phyloP scores from a whole-genome alignment of 1,139 yeast genomes.

The Nematodospora anomalae region DNA sequence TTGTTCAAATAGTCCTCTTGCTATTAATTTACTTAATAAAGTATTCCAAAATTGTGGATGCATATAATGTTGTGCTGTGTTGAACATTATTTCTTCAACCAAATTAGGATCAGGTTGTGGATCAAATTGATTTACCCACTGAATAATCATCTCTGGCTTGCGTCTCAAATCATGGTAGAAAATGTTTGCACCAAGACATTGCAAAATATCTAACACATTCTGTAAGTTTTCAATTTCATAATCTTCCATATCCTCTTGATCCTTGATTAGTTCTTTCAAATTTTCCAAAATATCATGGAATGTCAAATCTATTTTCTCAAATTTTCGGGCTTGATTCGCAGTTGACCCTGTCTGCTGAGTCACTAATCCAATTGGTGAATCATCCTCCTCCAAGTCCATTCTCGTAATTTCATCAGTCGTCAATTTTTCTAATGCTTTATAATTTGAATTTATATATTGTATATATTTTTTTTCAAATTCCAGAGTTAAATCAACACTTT shows the following conservation, averaged over 20 bases:
- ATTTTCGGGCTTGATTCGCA: conserved; percentile 13
- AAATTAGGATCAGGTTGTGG: conserved; percentile 54
- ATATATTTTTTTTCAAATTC: conserved; percentile 25
- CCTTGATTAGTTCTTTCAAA: conserved; percentile 20
- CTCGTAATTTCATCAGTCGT: conserved; percentile 20
- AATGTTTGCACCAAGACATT: conserved; percentile 55
- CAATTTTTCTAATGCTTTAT: conserved; percentile 35
- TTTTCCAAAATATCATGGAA: conserved; percentile 27
- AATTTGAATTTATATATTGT: conserved; percentile 32
- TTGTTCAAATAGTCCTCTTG: conserved; percentile 63
- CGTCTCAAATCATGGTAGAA: conserved; percentile 45
- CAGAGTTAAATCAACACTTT: conserved; percentile 21
- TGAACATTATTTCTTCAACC: conserved; percentile 45
- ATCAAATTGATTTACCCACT: conserved; percentile 71
- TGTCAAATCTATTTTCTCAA: conserved; percentile 26
- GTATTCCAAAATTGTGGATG: conserved; percentile 66
- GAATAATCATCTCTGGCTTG: conserved; percentile 47
- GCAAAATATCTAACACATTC: conserved; percentile 46
- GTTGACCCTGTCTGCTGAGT: conserved; percentile 19
- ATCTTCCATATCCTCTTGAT: conserved; percentile 8
- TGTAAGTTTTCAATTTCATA: conserved; percentile 9
- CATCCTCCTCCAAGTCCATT: conserved; percentile 23
- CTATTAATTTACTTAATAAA: conserved; percentile 53
- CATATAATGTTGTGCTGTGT: conserved; percentile 46
- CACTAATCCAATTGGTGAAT: conserved; percentile 37